Evolutionary conservation across 441 rosid genomes (phyloP), one percentile per base, ranked within the genome.

Genomic region (Croton laevigatus): DNA sequence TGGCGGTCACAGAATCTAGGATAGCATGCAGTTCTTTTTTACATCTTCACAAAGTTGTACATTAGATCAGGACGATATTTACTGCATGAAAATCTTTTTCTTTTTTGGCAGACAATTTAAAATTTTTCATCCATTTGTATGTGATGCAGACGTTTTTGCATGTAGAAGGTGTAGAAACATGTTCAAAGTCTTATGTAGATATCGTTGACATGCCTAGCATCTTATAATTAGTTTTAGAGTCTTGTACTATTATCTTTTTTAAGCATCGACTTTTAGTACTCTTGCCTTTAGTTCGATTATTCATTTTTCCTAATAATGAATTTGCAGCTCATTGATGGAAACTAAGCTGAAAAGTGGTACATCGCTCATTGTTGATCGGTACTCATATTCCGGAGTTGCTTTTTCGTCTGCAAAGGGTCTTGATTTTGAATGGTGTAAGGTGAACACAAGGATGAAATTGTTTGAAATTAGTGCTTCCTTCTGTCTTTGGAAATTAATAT

Each of bases 321-420:
- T 76, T 78, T 81, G 81, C 86, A 89, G 97, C 71, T 85, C 88
- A 48, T 59, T 85, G 80, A 92, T 95, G 98, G 97, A 91, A 80
- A 79, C 80, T 55, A 84, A 89, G 78, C 85, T 95, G 80, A 88
- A 77, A 78, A 54, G 77, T 59, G 99, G 99, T 57, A 89, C 87
- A 3, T 87, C 95, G 13, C 94, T 95, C 57, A 80, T 95, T 42
- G 91, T 95, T 20, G 99, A 95, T 71, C 96, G 97, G 51, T 92
- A 95, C 76, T 92, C 99, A 3, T 95, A 87, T 78, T 92, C 99
- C n/a, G 97, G 97, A 59, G 96, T 91, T 45, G 99, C 98, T 51
- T 92, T 95, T 84, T 90, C 97, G 22, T 83, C 95, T 70, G 99
- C 97, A 48, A 95, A 92, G 82, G 97, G 97, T 76, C 91, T 95